phyloP scores from a whole-genome alignment of 805 yeast species.

The Jamesozyma spencerorum region DNA sequence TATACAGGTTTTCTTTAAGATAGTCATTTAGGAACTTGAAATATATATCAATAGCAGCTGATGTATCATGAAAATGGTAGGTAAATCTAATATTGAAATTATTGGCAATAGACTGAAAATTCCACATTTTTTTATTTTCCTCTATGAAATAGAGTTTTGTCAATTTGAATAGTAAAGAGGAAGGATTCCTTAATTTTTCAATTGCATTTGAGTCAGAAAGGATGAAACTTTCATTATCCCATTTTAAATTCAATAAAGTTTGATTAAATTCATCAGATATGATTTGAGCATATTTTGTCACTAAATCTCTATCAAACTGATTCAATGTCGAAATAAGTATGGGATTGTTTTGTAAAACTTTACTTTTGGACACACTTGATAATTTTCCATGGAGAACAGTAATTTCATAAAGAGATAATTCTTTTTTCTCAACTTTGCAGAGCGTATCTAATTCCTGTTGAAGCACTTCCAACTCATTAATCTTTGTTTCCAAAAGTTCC shows the following conservation, averaged over 20 bases:
- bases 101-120: conserved; percentile 36
- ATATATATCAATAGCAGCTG: conserved; percentile 43
- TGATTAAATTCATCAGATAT: conserved; percentile 11
- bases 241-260: conserved; percentile 18
- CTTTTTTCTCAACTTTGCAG: background rate
- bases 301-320: conserved; percentile 10
- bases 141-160: conserved; percentile 10
- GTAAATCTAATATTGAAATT: conserved; percentile 42
- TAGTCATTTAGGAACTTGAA: conserved; percentile 41
- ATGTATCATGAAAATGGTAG: conserved; percentile 44
- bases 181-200: conserved; percentile 11
- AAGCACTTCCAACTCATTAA: conserved; percentile 3
- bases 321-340: background rate
- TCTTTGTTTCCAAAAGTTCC: conserved; percentile 4
- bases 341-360: background rate
- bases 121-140: conserved; percentile 31
- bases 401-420: conserved; percentile 6
- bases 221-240: conserved; percentile 24
- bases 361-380: background rate
- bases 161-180: conserved; percentile 16
- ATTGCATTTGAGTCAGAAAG: conserved; percentile 11
- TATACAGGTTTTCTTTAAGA: conserved; percentile 32
- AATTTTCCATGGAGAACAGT: conserved; percentile 6
- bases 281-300: conserved; percentile 7
- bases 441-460: conserved; percentile 4